Conservation (phyloP, 306 rosid genomes). For the Fragaria nilgerrensis region DNA sequence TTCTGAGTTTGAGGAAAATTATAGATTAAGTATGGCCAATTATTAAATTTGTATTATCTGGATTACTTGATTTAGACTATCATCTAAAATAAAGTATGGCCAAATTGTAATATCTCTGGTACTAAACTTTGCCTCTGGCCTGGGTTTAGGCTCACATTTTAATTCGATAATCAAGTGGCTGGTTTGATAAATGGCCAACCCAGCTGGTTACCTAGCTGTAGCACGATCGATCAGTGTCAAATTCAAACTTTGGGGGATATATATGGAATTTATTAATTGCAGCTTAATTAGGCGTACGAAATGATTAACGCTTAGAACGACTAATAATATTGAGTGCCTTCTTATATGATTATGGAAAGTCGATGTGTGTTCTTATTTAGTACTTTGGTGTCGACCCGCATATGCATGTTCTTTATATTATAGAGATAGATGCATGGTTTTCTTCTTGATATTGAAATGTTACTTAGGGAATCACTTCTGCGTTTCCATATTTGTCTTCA, state of each 20-base stretch:
- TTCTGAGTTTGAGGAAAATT: background rate
- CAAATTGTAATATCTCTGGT: background rate
- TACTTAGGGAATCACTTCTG: background rate
- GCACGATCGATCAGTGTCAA: constrained; percentile 13
- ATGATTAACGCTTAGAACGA: background rate
- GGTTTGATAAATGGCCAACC: constrained; percentile 2
- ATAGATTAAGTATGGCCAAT: background rate
- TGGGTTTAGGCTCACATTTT: background rate
- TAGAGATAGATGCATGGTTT: background rate
- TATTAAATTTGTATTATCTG: background rate
- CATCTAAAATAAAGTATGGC: background rate
- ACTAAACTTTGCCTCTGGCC: background rate
- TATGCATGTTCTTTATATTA: background rate
- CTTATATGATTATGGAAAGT: background rate
- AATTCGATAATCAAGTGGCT: constrained; percentile 1
- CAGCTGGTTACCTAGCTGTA: constrained; percentile 10
- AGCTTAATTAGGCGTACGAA: constrained; percentile 4
- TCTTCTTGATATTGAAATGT: background rate
- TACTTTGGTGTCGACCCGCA: background rate
- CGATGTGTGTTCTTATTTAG: background rate
- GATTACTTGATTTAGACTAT: background rate
- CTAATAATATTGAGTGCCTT: background rate
- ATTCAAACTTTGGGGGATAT: background rate
- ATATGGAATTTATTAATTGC: background rate
- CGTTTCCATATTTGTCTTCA: background rate